A percentile compares a stretch with the other conserved stretches of the same genome.
Evolutionary conservation across 768 basidiomycete species (phyloP).

Genomic region (Albatrellus ellisii): DNA sequence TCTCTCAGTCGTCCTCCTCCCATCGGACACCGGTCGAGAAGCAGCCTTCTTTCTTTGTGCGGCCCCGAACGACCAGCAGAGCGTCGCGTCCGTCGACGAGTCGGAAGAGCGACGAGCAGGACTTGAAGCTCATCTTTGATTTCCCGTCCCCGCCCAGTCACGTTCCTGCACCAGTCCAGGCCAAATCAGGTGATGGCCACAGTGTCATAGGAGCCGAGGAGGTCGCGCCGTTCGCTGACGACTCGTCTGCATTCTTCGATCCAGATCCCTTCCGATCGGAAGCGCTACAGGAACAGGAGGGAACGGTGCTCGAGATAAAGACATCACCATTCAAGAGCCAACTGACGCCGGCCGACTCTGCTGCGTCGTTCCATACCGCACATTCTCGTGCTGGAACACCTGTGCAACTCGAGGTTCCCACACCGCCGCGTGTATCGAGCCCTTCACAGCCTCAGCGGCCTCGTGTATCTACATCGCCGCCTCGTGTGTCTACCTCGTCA

Average conservation of each 20-base stretch:
- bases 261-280: slow-evolving; percentile 19
- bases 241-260: slow-evolving; percentile 17
- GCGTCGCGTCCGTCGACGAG: slow-evolving; percentile 10
- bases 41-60: background rate
- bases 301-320: slow-evolving; percentile 2
- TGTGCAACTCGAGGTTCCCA: no score
- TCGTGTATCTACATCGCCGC: slow-evolving; percentile 3
- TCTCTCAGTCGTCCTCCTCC: slow-evolving; percentile 1
- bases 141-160: slow-evolving; percentile 12
- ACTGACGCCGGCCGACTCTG: slow-evolving; percentile 8
- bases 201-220: no score
- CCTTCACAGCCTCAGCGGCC: slow-evolving; percentile 1
- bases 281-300: slow-evolving; percentile 5
- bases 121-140: slow-evolving; percentile 13
- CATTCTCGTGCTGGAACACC: slow-evolving; percentile 9
- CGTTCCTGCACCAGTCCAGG: slow-evolving; percentile 10
- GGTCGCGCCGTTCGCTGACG: slow-evolving; percentile 14
- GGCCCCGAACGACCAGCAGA: slow-evolving; percentile 11
- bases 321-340: no score
- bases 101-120: slow-evolving; percentile 1
- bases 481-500: slow-evolving; percentile 6
- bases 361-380: slow-evolving; percentile 13
- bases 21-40: background rate
- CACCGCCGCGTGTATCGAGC: background rate
- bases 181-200: background rate